Conservation (phyloP, 768 basidiomycete genomes). For the Mycena venus region DNA sequence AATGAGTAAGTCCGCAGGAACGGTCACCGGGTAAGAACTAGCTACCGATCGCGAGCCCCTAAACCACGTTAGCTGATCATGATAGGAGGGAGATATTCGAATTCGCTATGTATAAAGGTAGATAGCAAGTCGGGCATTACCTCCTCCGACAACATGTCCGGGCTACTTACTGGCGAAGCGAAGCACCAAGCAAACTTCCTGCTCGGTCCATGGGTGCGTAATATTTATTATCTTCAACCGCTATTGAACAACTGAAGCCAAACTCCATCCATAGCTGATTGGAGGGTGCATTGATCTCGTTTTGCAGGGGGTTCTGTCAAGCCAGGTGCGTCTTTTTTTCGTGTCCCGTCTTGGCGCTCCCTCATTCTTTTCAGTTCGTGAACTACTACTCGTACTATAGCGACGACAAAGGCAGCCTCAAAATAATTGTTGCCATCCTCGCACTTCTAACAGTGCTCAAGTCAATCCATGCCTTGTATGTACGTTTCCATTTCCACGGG, state of each 20-base stretch:
- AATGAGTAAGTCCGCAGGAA: too few relatives aligned
- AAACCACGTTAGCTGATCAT: too few relatives aligned
- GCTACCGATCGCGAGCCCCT: too few relatives aligned
- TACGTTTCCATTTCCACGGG: slow-evolving; percentile 25
- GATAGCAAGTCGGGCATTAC: too few relatives aligned
- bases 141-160: background rate
- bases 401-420: slow-evolving; percentile 38
- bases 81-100: background rate
- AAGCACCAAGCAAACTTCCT: slow-evolving; percentile 39
- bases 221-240: background rate
- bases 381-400: slow-evolving; percentile 41
- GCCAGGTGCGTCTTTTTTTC: slow-evolving; percentile 40
- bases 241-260: background rate
- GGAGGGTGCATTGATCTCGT: slow-evolving; percentile 45
- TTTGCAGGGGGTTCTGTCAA: slow-evolving; percentile 46
- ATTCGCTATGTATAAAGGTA: too few relatives aligned
- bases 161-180: slow-evolving; percentile 35
- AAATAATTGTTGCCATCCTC: slow-evolving; percentile 40
- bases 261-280: slow-evolving; percentile 36
- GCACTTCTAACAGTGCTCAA: slow-evolving; percentile 44
- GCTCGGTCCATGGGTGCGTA: slow-evolving; percentile 49
- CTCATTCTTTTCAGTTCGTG: slow-evolving; percentile 37
- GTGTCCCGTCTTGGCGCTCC: background rate
- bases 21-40: too few relatives aligned
- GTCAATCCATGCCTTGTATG: slow-evolving; percentile 48